Evolutionary conservation across 140 eudicot genomes (phyloP).

Genomic region (Cichorium intybus): DNA sequence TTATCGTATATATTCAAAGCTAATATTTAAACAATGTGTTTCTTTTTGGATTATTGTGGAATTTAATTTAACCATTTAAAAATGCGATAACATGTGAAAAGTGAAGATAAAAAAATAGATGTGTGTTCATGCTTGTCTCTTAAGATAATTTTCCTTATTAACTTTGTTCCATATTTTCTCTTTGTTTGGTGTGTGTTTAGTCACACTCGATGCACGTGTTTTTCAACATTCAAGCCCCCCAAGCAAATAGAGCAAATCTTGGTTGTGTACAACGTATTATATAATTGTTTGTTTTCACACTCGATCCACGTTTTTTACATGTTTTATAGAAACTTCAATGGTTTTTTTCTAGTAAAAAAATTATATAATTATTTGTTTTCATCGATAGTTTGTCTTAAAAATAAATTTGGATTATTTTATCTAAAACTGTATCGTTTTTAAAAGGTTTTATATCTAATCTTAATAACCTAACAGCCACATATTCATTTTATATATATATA

Average conservation of each 20-base stretch:
- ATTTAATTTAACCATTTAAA: not conserved
- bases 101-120: not conserved
- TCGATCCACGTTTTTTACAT: too few relatives aligned
- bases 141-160: constrained; percentile 15
- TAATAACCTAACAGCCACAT: too few relatives aligned
- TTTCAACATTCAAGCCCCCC: constrained; percentile 10
- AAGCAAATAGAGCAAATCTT: not conserved
- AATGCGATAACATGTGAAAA: constrained; percentile 4
- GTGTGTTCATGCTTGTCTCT: constrained; percentile 17
- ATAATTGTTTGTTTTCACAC: too few relatives aligned
- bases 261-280: too few relatives aligned
- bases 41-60: constrained; percentile 9
- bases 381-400: too few relatives aligned
- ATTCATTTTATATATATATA: too few relatives aligned
- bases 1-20: not conserved
- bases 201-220: constrained; percentile 30
- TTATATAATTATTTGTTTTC: too few relatives aligned
- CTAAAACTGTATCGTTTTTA: too few relatives aligned
- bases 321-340: too few relatives aligned
- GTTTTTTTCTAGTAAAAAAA: too few relatives aligned
- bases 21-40: not conserved
- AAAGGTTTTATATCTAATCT: too few relatives aligned
- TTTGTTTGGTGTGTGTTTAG: constrained; percentile 35
- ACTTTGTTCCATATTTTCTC: not conserved
- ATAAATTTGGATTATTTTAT: too few relatives aligned